Conservation (phyloP, 2,329 filamentous ascomycete species). For the Zasmidium citrigriseum region DNA sequence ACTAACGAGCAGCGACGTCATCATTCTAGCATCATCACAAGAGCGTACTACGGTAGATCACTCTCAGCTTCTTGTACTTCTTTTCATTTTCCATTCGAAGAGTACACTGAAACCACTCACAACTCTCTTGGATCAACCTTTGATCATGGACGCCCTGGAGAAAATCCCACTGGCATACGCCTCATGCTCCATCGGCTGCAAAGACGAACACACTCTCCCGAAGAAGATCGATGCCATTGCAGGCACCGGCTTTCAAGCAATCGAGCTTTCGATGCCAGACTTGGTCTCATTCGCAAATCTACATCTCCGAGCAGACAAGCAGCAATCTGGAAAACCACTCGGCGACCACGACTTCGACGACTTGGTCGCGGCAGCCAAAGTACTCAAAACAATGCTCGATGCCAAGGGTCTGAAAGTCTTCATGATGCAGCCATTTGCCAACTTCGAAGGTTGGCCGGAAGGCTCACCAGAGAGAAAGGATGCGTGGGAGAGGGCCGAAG, state of each 20-base stretch:
- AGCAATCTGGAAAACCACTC: conserved; percentile 41
- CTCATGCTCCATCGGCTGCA: conserved; percentile 56
- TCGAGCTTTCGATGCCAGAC: conserved; percentile 76
- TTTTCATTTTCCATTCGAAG: too few relatives aligned
- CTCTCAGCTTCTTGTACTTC: too few relatives aligned
- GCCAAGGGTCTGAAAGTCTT: conserved; percentile 61
- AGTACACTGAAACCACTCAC: too few relatives aligned
- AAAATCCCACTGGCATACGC: conserved; percentile 56
- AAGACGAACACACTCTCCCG: conserved; percentile 54
- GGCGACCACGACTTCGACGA: conserved; percentile 60
- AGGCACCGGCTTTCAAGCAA: conserved; percentile 65
- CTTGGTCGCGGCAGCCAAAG: conserved; percentile 56
- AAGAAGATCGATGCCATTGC: conserved; percentile 64
- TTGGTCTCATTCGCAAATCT: conserved; percentile 63
- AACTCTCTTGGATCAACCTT: too few relatives aligned
- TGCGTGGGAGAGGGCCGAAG: conserved; percentile 62
- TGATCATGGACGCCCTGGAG: conserved; percentile 20
- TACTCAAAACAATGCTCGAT: conserved; percentile 58
- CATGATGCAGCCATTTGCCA: conserved; percentile 74
- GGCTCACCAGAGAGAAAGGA: conserved; percentile 60
- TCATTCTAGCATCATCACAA: conserved; percentile 5
- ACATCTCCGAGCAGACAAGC: conserved; percentile 43
- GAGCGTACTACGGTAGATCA: background rate
- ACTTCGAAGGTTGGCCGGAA: conserved; percentile 73
- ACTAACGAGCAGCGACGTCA: conserved; percentile 2